Percentiles rank a stretch among this genome's conserved stretches.
phyloP scores from a whole-genome alignment of 768 basidiomycete species.

The Crucibulum laeve region DNA sequence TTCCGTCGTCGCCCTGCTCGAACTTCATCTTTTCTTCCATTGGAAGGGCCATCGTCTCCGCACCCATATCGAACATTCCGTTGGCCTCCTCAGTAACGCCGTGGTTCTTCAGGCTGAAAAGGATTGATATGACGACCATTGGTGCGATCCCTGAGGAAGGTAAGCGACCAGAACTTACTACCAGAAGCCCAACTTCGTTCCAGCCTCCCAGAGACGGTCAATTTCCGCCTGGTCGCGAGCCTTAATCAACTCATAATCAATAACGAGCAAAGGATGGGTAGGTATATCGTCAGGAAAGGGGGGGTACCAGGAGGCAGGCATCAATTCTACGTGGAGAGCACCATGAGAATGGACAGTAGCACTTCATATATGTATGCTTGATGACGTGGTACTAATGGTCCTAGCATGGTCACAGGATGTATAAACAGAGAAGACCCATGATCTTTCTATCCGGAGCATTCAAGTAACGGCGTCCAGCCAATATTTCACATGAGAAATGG shows the following conservation, averaged over 20 bases:
- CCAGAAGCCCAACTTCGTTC: slow-evolving; percentile 61
- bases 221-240: slow-evolving; percentile 37
- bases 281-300: slow-evolving; percentile 49
- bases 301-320: slow-evolving; percentile 20
- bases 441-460: too few relatives aligned
- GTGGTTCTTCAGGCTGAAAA: slow-evolving; percentile 49
- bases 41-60: slow-evolving; percentile 48
- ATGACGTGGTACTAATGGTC: too few relatives aligned
- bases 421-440: too few relatives aligned
- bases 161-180: slow-evolving; percentile 37
- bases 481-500: too few relatives aligned
- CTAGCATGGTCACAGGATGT: too few relatives aligned
- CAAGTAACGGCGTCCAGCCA: too few relatives aligned
- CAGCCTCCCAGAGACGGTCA: slow-evolving; percentile 51
- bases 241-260: slow-evolving; percentile 49
- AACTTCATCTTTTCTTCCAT: slow-evolving; percentile 54
- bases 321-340: too few relatives aligned
- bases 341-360: too few relatives aligned
- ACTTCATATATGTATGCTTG: too few relatives aligned
- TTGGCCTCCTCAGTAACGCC: slow-evolving; percentile 42
- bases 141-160: neutral
- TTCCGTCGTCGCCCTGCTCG: slow-evolving; percentile 50
- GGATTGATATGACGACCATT: neutral
- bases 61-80: slow-evolving; percentile 53
- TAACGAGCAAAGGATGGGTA: slow-evolving; percentile 49